phyloP scores from a whole-genome alignment of 208 protist genomes.

The Jaenimonas drosophilae region DNA sequence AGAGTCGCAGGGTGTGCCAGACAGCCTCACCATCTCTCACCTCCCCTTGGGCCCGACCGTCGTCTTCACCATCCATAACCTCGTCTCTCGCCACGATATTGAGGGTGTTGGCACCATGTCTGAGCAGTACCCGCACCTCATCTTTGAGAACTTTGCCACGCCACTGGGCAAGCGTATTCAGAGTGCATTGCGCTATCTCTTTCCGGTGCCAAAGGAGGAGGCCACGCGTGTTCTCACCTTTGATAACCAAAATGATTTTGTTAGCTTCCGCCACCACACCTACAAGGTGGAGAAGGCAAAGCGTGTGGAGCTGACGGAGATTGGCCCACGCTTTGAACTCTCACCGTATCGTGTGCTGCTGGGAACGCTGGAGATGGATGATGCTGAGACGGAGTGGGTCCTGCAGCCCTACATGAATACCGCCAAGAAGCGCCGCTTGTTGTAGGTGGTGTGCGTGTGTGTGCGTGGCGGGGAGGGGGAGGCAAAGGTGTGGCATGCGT shows the following conservation, averaged over 20 bases:
- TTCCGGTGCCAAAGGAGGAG: constrained; percentile 96
- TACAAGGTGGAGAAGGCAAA: constrained; percentile 80
- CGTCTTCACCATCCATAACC: constrained; percentile 96
- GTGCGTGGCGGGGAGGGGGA: background rate
- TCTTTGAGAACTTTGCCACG: constrained; percentile 98
- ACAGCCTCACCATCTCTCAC: constrained; percentile 96
- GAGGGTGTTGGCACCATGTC: constrained; percentile 83
- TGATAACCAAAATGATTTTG: constrained; percentile 97
- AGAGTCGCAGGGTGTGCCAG: constrained; percentile 97
- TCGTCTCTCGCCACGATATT: constrained; percentile 97
- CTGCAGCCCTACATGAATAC: constrained; percentile 98
- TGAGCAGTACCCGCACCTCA: constrained; percentile 96
- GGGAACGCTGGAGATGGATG: constrained; percentile 92
- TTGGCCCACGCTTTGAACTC: constrained; percentile 98
- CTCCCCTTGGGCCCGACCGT: constrained; percentile 98
- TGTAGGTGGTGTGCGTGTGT: constrained; percentile 17
- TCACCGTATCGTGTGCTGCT: constrained; percentile 95
- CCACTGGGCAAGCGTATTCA: constrained; percentile 92
- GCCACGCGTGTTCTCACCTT: constrained; percentile 96
- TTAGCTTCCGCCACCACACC: constrained; percentile 98
- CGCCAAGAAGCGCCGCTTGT: constrained; percentile 89
- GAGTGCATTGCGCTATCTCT: constrained; percentile 96
- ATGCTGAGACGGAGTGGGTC: constrained; percentile 98
- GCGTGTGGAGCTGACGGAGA: constrained; percentile 94
- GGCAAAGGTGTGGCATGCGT: no score